A percentile compares a stretch with the other conserved stretches of the same genome.
Conservation (phyloP, 768 basidiomycete species). For the Tricholoma matsutake region DNA sequence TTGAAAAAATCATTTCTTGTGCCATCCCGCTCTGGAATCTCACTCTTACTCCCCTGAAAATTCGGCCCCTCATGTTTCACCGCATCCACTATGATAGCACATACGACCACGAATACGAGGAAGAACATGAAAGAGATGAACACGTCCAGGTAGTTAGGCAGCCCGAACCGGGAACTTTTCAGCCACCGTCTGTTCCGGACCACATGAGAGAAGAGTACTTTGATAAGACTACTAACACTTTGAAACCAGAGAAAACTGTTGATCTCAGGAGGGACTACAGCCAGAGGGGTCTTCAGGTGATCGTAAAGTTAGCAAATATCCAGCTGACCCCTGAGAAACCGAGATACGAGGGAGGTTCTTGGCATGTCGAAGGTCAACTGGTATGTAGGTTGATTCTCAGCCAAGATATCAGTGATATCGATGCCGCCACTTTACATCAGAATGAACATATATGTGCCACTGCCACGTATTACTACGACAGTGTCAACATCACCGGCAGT, state of each 20-base stretch:
- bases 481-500: slow-evolving; percentile 29
- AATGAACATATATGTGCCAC: slow-evolving; percentile 27
- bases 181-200: slow-evolving; percentile 3
- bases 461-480: slow-evolving; percentile 27
- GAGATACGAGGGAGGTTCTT: slow-evolving; percentile 32
- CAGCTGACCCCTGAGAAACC: slow-evolving; percentile 36
- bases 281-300: slow-evolving; percentile 22
- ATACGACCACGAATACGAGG: background rate
- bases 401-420: background rate
- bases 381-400: background rate
- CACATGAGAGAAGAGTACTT: background rate
- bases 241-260: slow-evolving; percentile 3
- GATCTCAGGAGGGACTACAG: slow-evolving; percentile 11
- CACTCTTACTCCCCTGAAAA: slow-evolving; percentile 19
- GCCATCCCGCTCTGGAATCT: slow-evolving; percentile 30
- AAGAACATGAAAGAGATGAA: slow-evolving; percentile 4
- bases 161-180: slow-evolving; percentile 14
- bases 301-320: slow-evolving; percentile 31
- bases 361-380: slow-evolving; percentile 36
- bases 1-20: slow-evolving; percentile 25
- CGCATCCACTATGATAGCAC: slow-evolving; percentile 2
- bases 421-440: slow-evolving; percentile 3
- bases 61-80: background rate
- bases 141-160: slow-evolving; percentile 3
- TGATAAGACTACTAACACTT: background rate